A percentile compares a stretch with the other conserved stretches of the same genome.
Evolutionary conservation across 2,329 filamentous ascomycete species (phyloP).

Genomic region (Beauveria brongniartii): DNA sequence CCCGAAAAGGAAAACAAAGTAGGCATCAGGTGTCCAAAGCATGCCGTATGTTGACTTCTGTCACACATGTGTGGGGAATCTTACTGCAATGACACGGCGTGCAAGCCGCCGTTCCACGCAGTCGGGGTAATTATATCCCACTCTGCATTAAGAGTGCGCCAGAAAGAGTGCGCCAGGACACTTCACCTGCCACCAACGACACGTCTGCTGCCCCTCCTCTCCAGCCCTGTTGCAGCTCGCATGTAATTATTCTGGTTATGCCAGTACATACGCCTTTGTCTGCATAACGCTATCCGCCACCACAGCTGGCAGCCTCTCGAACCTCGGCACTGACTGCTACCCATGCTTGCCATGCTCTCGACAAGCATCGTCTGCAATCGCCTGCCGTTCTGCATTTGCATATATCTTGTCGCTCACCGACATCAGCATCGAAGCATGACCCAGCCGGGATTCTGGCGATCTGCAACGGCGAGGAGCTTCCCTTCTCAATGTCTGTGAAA

Average conservation of each 20-base stretch:
- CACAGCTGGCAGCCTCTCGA: neutral
- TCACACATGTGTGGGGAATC: neutral
- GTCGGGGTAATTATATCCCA: neutral
- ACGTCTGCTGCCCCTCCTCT: neutral
- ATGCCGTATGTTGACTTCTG: neutral
- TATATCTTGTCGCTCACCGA: neutral
- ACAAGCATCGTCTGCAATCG: neutral
- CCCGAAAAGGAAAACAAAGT: neutral
- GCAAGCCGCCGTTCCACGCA: conserved; percentile 1
- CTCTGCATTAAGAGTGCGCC: neutral
- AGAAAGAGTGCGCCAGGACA: neutral
- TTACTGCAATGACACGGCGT: neutral
- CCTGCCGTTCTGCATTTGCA: neutral
- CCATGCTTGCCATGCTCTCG: neutral
- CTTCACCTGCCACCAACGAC: neutral
- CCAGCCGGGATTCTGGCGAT: neutral
- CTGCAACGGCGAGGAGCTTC: neutral
- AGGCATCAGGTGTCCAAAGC: neutral
- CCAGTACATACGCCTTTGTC: neutral
- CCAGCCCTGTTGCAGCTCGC: conserved; percentile 7
- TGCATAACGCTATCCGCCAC: neutral
- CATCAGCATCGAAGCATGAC: neutral
- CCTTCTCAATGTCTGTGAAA: conserved; percentile 5
- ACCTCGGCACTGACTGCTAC: neutral
- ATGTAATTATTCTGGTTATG: neutral